Evolutionary conservation across 2,329 filamentous ascomycete species (phyloP).

Genomic region (Fusarium fujikuroi): DNA sequence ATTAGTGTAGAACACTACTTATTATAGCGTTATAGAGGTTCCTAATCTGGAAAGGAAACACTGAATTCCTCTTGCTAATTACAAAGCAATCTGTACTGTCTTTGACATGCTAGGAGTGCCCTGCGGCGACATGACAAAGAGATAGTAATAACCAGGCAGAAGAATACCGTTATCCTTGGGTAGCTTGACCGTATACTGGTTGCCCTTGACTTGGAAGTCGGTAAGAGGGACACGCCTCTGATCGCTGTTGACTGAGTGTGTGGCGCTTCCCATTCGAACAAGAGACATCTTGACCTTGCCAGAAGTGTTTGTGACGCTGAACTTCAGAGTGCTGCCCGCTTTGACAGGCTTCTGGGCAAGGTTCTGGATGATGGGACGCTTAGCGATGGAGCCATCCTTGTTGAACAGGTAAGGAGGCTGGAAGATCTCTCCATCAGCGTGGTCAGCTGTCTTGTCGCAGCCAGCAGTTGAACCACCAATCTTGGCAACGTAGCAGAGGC

Average conservation of each 20-base stretch:
- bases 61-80: not conserved
- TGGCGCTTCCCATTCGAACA: conserved; percentile 60
- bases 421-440: conserved; percentile 66
- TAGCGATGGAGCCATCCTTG: conserved; percentile 51
- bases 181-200: conserved; percentile 52
- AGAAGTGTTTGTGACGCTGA: conserved; percentile 34
- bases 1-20: fast-evolving
- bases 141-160: conserved; percentile 64
- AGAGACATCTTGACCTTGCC: conserved; percentile 52
- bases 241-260: conserved; percentile 68
- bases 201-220: conserved; percentile 38
- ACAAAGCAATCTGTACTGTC: conserved; percentile 18
- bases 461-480: conserved; percentile 42
- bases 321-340: conserved; percentile 36
- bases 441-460: conserved; percentile 54
- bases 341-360: conserved; percentile 19
- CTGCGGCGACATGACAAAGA: conserved; percentile 54
- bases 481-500: conserved; percentile 56
- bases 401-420: conserved; percentile 66
- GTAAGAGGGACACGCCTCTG: conserved; percentile 63
- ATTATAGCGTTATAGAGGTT: fast-evolving
- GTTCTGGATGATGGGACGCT: conserved; percentile 41
- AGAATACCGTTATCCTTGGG: conserved; percentile 61
- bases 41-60: no score
- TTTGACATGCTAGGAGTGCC: conserved; percentile 27